Percentiles rank a stretch among this genome's conserved stretches.
These are phyloP conservation scores for Marasmius oreades DNA, from an alignment of 1,284 basidiomycete species.

Conservation along the genomic window DNA sequence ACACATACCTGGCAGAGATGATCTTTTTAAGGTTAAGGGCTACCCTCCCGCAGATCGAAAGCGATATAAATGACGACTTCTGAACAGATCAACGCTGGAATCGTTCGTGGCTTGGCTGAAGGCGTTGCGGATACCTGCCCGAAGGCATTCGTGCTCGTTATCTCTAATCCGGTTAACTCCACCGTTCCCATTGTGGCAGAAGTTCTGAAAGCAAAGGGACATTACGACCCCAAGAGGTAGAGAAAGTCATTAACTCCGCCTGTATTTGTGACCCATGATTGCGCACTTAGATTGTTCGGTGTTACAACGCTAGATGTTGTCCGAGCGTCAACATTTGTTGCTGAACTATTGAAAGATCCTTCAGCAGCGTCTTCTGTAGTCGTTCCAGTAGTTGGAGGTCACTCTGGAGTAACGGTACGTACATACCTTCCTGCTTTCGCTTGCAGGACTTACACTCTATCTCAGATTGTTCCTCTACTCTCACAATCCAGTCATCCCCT, in stretches of 20 bases:
- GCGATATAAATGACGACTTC: slow-evolving; percentile 12
- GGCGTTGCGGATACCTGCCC: slow-evolving; percentile 85
- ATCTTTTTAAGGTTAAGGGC: slow-evolving; percentile 81
- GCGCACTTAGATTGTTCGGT: not conserved
- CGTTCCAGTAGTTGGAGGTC: slow-evolving; percentile 92
- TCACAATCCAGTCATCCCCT: slow-evolving; percentile 69
- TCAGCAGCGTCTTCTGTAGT: slow-evolving; percentile 54
- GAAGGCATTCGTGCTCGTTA: slow-evolving; percentile 92
- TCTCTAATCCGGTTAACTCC: slow-evolving; percentile 96
- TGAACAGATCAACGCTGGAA: slow-evolving; percentile 93
- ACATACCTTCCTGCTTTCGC: too few relatives aligned
- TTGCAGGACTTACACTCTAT: not conserved
- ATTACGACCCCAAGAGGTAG: slow-evolving; percentile 89
- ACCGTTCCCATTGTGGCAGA: slow-evolving; percentile 97
- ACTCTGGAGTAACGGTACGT: slow-evolving; percentile 81
- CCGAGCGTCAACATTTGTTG: slow-evolving; percentile 90
- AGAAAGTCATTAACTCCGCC: slow-evolving; percentile 9
- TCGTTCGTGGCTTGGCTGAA: slow-evolving; percentile 90
- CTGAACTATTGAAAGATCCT: slow-evolving; percentile 65
- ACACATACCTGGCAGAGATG: slow-evolving; percentile 56
- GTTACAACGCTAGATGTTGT: slow-evolving; percentile 94
- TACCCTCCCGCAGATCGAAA: not conserved
- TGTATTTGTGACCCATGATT: not conserved
- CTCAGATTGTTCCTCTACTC: slow-evolving; percentile 86
- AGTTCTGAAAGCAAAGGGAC: slow-evolving; percentile 89